Percentiles rank a stretch among this genome's conserved stretches.
phyloP scores from a whole-genome alignment of 805 yeast genomes.

The Metschnikowia proteae region DNA sequence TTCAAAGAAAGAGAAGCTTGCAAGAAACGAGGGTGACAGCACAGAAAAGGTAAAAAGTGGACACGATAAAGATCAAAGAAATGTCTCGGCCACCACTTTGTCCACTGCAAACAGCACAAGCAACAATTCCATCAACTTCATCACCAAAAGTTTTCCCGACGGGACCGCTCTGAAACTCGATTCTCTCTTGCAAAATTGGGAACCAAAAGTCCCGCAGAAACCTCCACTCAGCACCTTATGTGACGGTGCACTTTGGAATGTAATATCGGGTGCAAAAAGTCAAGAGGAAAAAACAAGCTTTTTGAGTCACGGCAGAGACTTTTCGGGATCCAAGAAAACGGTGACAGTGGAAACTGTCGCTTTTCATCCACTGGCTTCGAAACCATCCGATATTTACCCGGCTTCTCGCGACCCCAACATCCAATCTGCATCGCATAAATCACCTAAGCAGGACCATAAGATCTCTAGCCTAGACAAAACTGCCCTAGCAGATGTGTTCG shows the following conservation, averaged over 20 bases:
- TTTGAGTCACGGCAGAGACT: too few species aligned
- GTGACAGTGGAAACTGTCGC: too few species aligned
- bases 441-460: background rate
- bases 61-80: too few species aligned
- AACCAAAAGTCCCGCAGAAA: background rate
- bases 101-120: background rate
- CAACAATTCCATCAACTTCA: background rate
- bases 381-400: background rate
- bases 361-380: too few species aligned
- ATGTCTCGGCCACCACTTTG: background rate
- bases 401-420: background rate
- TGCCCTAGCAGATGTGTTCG: background rate
- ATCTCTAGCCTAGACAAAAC: background rate
- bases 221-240: background rate
- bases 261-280: background rate
- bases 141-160: conserved; percentile 1
- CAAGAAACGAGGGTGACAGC: too few species aligned
- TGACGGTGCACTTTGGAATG: background rate
- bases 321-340: too few species aligned
- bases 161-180: conserved; percentile 2
- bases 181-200: background rate
- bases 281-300: background rate
- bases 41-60: too few species aligned
- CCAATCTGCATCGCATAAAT: background rate
- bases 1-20: too few species aligned